Evolutionary conservation across 257 asterid species (phyloP), one percentile per base, ranked within the genome.

Genomic region (Datura wrightii): DNA sequence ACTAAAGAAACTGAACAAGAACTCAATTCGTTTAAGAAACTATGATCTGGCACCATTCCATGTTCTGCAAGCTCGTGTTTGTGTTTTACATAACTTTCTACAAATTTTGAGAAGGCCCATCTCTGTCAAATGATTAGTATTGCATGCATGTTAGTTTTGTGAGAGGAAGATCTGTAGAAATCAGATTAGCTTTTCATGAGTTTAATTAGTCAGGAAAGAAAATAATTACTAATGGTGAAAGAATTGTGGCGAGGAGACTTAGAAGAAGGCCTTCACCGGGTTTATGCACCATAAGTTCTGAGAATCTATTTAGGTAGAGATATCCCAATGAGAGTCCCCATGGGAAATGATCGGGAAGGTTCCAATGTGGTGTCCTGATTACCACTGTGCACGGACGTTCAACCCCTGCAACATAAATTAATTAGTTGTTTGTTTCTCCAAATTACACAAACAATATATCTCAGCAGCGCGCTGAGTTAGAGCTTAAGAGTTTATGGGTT

Each of bases 311-410:
- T 4, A 39, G 84, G 84, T 88, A 89, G 7, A 92, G 82, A 60
- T 52, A 84, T 44, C 79, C 82, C 37, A 90, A 39, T 10, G 90
- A 86, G 65, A 92, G 55, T 72, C 91, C 94, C 92, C 93, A 88
- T 6, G 92, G 90, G 11, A 71, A 44, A 83, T 65, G 74, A 70
- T 88, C 89, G 1, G 93, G 92, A 59, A 92, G 50, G 39, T 84
- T 89, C 94, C 94, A 92, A 63, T 89, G 88, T 36, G 74, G 86
- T 13, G 88, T 89, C 83, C 94, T 86, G 82, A 89, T 88, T 52
- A 91, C n/a, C 46, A 91, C 82, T 18, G 91, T 89, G 62, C 92
- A 91, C 11, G 92, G 91, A 31, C 42, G 79, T 74, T 90, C 86
- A 34, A 79, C 31, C 37, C 93, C 93, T 90, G 90, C 80, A 82